Base-by-base conservation (phyloP, 106 monocot species). In the Dioscorea alata region DNA sequence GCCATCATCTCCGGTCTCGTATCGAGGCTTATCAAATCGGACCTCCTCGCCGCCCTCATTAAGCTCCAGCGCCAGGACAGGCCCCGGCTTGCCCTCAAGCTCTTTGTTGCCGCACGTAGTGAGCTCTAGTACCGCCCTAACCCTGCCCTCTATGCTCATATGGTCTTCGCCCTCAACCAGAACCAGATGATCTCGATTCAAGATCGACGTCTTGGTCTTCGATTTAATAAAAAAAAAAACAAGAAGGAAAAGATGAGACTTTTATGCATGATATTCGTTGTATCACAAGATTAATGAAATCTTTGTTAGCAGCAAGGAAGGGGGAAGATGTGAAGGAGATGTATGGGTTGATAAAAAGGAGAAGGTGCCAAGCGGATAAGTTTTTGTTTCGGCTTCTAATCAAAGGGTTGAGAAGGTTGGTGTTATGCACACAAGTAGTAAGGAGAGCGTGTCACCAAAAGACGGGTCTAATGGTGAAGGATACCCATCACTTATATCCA, bases 61-160 rank as follows among this genome's bases (percentile, higher is more conserved):
- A 89, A 93, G 81, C 81, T 93, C 64, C 76, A 80, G 60, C 78
- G 88, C 42, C 88, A 93, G 76, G 76, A 79, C 59, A 83, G 69
- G 28, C 75, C 64, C 21, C 57, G 32, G 59, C 79, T 89, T 61
- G 83, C 93, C 35, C 81, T 89, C 67, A 65, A 35, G 23, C 74
- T 84, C 49, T 86, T 88, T 65, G 48, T 71, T 18, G 70, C 78
- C 51, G 68, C 72, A 32, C 83, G 85, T 31, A 23, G 50, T 15
- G 85, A 85, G 74, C 62, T 63, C 61, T 85, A 59, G 66, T 74
- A 66, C 66, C 76, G 80, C 32, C 69, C 77, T 63, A 76, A 89
- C 75, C 75, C 64, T 24, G 32, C 70, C 12, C 63, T 81, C 17
- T 86, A 80, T 57, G 85, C 86, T 10, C 65, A 81, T 12, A 78